Base-by-base conservation (phyloP, 2,329 filamentous ascomycete species). In the Colletotrichum aenigma region DNA sequence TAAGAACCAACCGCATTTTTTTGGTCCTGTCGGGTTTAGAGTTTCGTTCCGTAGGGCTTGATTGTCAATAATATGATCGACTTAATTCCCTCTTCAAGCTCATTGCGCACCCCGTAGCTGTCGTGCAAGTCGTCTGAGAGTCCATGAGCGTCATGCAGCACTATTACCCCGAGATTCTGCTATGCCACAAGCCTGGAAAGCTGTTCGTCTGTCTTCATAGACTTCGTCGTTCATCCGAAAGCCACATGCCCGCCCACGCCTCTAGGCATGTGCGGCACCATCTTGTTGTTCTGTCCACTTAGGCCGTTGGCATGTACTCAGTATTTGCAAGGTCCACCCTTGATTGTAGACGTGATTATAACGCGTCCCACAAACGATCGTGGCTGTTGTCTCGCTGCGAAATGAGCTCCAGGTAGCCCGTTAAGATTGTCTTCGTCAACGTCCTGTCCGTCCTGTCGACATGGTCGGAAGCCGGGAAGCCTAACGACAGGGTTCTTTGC, bases 391-490 rank as follows among this genome's bases (percentile, higher is more conserved):
- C 36, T 28, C 34, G 26, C 55, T n/a, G 56, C 58, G 58, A 65
- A 68, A 76, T 67, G 34, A 68, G 58, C 48, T 73, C 30, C 56
- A 74, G 58, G 48, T 68, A 38, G 21, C 70, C 36, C 43, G 18
- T 65, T 65, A 36, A 74, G 56, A 74, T 74, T 73, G 43, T 70
- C 58, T 36, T 65, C 64, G 32, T 65, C 28, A 60, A 62, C 21
- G 32, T 64, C 21, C 28, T 48, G n/a, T 48, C 18, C 43, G n/a
- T 48, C 18, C 43, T 52, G 43, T 52, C n/a, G 43, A 52, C 10
- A 48, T 48, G 55, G 70, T 52, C 61, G 64, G 56, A 32, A 30
- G 69, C 55, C 68, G 62, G 64, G 65, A 67, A 71, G 30, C 69
- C 24, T 58, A 48, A 21, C 21, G 56, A 32, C 65, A 58, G 62